phyloP scores from a whole-genome alignment of 1,284 basidiomycete genomes.

The Porodaedalea pini region DNA sequence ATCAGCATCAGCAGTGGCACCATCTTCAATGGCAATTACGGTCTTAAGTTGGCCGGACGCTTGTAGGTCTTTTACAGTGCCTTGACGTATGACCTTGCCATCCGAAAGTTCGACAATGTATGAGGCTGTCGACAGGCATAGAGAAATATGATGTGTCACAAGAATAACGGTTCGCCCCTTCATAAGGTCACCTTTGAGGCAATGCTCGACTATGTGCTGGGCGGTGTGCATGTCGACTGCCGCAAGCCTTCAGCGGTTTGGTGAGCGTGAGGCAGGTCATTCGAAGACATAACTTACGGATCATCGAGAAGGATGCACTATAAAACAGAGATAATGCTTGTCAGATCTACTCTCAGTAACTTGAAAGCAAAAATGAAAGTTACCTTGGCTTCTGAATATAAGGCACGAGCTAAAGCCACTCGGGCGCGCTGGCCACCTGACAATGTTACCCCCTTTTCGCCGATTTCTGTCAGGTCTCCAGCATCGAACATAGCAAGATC shows the following conservation, averaged over 20 bases:
- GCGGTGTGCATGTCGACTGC: slow-evolving; percentile 90
- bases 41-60: slow-evolving; percentile 48
- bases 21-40: slow-evolving; percentile 49
- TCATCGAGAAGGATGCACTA: slow-evolving; percentile 84
- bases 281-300: slow-evolving; percentile 44
- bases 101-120: slow-evolving; percentile 65
- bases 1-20: slow-evolving; percentile 27
- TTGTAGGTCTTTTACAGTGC: slow-evolving; percentile 55
- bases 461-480: slow-evolving; percentile 80
- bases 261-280: slow-evolving; percentile 9
- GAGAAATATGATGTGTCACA: slow-evolving; percentile 82
- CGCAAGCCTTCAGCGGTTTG: slow-evolving; percentile 50
- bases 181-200: slow-evolving; percentile 61
- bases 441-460: slow-evolving; percentile 74
- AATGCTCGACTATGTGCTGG: slow-evolving; percentile 63
- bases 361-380: slow-evolving; percentile 14
- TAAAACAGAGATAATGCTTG: slow-evolving; percentile 25
- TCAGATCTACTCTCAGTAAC: not conserved
- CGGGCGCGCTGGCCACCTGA: slow-evolving; percentile 82
- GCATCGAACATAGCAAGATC: slow-evolving; percentile 78
- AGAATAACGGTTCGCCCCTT: slow-evolving; percentile 71
- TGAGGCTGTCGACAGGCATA: slow-evolving; percentile 61
- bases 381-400: slow-evolving; percentile 63
- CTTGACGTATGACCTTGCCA: slow-evolving; percentile 56
- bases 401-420: slow-evolving; percentile 63